Conservation (phyloP, 306 rosid genomes). For the Fragaria vesca region DNA sequence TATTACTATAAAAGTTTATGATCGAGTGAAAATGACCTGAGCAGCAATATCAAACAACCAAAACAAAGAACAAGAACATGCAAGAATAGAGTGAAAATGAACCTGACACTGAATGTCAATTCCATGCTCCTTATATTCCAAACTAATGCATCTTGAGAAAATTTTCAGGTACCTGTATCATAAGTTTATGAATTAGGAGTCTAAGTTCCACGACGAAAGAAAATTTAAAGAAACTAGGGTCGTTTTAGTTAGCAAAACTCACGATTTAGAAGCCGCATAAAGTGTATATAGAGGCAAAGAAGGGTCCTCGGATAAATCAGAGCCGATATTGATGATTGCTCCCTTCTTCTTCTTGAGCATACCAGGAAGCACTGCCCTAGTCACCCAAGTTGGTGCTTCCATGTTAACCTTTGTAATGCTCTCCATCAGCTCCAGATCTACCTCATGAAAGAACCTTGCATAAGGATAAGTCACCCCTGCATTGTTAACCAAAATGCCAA, state of each 20-base stretch:
- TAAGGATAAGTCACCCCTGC: constrained; percentile 43
- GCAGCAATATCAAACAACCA: neutral
- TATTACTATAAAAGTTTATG: neutral
- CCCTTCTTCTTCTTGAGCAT: constrained; percentile 53
- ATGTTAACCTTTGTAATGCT: constrained; percentile 36
- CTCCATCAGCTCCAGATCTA: constrained; percentile 22
- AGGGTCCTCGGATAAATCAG: constrained; percentile 39
- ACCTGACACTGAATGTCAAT: constrained; percentile 29
- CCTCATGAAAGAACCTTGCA: constrained; percentile 44
- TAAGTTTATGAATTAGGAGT: neutral
- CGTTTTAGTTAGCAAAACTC: constrained; percentile 7
- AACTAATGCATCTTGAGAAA: constrained; percentile 8
- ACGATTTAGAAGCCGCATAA: constrained; percentile 54
- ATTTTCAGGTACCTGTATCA: constrained; percentile 7
- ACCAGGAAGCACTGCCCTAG: constrained; percentile 36
- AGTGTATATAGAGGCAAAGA: constrained; percentile 40
- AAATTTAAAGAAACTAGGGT: neutral
- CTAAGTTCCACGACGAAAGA: neutral
- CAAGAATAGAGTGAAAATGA: neutral
- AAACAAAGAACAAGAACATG: neutral
- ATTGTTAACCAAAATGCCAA: constrained; percentile 42
- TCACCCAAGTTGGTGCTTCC: constrained; percentile 40
- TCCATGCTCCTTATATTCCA: constrained; percentile 21
- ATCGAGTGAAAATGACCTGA: neutral
- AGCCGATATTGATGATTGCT: constrained; percentile 46